These are phyloP conservation scores for Gaultheria prostrata DNA, from an alignment of 148 eudicot genomes.

Conservation along the genomic window DNA sequence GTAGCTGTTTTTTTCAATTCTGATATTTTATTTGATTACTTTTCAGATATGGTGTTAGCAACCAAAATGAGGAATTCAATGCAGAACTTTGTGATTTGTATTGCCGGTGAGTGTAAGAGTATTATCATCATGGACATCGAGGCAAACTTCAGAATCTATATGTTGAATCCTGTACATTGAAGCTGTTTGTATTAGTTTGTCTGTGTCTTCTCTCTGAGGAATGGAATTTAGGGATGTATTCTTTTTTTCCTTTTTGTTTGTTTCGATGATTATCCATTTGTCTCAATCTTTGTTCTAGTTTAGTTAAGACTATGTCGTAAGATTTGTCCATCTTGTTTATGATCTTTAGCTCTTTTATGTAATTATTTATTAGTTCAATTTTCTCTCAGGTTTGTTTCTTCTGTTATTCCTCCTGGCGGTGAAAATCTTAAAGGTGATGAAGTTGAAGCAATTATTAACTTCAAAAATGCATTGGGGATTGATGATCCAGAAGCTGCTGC, in stretches of 20 bases:
- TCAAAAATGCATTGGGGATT: slow-evolving; percentile 79
- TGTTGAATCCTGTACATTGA: not conserved
- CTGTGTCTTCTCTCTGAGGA: not conserved
- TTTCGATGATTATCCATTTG: not conserved
- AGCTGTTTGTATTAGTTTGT: not conserved
- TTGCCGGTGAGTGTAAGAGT: slow-evolving; percentile 48
- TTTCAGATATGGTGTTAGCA: slow-evolving; percentile 84
- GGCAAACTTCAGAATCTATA: slow-evolving; percentile 5
- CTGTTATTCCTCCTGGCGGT: slow-evolving; percentile 69
- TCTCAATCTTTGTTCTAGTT: not conserved
- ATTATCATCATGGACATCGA: not conserved
- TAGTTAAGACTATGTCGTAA: not conserved
- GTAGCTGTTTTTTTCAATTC: not conserved
- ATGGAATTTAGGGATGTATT: not conserved
- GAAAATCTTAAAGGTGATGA: slow-evolving; percentile 90
- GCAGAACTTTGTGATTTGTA: slow-evolving; percentile 84
- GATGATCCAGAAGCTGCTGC: slow-evolving; percentile 99
- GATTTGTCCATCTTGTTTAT: not conserved
- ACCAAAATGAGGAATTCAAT: slow-evolving; percentile 72
- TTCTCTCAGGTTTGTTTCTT: slow-evolving; percentile 58
- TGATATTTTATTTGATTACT: slow-evolving; percentile 1
- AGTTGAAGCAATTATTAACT: slow-evolving; percentile 65
- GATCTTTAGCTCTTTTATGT: not conserved
- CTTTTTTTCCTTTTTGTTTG: not conserved
- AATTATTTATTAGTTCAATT: slow-evolving; percentile 1